Evolutionary conservation across 768 basidiomycete species (phyloP), one percentile per base, ranked within the genome.

Genomic region (Auricularia heimuer): DNA sequence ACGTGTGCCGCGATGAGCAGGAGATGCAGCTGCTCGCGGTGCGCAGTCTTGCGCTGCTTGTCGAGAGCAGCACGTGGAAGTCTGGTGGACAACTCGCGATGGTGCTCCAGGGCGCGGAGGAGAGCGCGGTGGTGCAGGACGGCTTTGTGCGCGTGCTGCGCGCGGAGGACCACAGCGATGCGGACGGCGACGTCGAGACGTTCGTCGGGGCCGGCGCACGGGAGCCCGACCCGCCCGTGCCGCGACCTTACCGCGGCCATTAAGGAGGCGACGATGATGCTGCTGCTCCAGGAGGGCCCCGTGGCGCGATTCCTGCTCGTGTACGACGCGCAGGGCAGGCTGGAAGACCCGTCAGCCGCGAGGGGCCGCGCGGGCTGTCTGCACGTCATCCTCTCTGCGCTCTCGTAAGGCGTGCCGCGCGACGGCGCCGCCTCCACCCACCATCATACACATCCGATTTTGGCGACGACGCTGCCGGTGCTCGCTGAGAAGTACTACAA

Each of bases 401-500:
- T 95, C 61, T 90, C 87, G 69, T 73, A 77, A 4, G 92, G 92
- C 7, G 80, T 93, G 12, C 88, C 90, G 6, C 77, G 83, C 47
- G 29, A 71, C 83, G 45, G 82, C 79, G 36, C 75, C 75, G 10
- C 10, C 71, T 70, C 7, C 68, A 73, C 3, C 79, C 47, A 51
- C 1, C 4, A 47, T 34, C 21, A 74, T 14, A 70, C 70, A 0
- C 78, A 80, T 1, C 87, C 90, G 0, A 76, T 91, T 24, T 88
- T 88, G 72, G 34, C 51, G 35, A 73, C 78, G 21, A 77, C 78
- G 21, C 79, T 90, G 39, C 96, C 95, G 0, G 82, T 81, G 2
- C 77, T 97, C 34, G 94, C 94, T 2, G 94, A 95, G 72, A 86
- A 88, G 63, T 89, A 87, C 70, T 94, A 95, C 71, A 84, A 83